Evolutionary conservation across 257 asterid species (phyloP).

Genomic region (Solanum raphanifolium): DNA sequence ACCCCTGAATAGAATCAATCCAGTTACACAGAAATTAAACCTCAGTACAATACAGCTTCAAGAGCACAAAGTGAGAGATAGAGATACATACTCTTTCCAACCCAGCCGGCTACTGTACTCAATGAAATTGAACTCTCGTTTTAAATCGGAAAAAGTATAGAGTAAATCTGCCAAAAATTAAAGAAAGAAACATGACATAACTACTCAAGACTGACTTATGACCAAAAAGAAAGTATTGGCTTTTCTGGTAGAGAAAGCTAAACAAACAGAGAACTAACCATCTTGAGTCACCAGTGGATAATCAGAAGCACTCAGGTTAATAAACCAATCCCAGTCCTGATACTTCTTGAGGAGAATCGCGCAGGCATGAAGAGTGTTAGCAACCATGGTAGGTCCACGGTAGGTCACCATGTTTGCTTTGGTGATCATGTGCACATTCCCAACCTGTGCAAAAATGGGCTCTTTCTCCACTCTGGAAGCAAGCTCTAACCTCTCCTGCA

Average conservation of each 20-base stretch:
- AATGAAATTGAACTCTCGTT: slow-evolving; percentile 27
- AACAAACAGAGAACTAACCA: slow-evolving; percentile 32
- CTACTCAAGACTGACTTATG: background rate
- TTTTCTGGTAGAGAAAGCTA: background rate
- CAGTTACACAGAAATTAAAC: background rate
- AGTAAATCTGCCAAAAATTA: slow-evolving; percentile 26
- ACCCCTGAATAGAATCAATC: slow-evolving; percentile 12
- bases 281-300: slow-evolving; percentile 98
- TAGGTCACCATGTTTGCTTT: slow-evolving; percentile 91
- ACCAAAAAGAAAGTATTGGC: background rate
- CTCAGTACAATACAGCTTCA: background rate
- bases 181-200: background rate
- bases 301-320: slow-evolving; percentile 97
- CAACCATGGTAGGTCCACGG: slow-evolving; percentile 93
- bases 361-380: slow-evolving; percentile 93
- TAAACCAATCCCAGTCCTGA: slow-evolving; percentile 97
- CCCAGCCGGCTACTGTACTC: slow-evolving; percentile 39
- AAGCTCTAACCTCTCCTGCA: slow-evolving; percentile 67
- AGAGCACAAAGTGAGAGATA: background rate
- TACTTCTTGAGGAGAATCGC: slow-evolving; percentile 70
- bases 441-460: slow-evolving; percentile 39
- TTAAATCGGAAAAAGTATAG: slow-evolving; percentile 20
- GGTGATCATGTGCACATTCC: slow-evolving; percentile 62
- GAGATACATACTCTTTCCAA: slow-evolving; percentile 34
- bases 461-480: slow-evolving; percentile 43